These are phyloP conservation scores for Leishmania major DNA, from an alignment of 208 protist genomes.

Conservation along the genomic window DNA sequence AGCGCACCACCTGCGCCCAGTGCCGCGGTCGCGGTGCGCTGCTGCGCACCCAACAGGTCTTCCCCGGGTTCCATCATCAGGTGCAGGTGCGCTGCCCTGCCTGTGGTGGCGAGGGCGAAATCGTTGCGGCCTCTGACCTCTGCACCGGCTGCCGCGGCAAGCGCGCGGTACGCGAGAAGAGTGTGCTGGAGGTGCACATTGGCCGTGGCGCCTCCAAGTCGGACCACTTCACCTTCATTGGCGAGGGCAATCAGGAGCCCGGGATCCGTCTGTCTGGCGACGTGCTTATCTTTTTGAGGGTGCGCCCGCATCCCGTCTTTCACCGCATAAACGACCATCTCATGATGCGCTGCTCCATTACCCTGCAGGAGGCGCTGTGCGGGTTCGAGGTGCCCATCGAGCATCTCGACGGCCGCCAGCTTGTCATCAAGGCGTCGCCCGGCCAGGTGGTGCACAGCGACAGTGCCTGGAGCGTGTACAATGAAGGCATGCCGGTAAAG, in stretches of 20 bases:
- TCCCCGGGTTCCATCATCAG: slow-evolving; percentile 95
- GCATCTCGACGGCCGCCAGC: slow-evolving; percentile 87
- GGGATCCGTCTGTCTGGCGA: slow-evolving; percentile 92
- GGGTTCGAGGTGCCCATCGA: slow-evolving; percentile 89
- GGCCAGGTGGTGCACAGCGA: slow-evolving; percentile 84
- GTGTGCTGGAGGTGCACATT: slow-evolving; percentile 95
- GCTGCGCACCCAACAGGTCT: slow-evolving; percentile 90
- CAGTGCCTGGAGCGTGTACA: slow-evolving; percentile 66
- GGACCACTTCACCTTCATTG: slow-evolving; percentile 94
- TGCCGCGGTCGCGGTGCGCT: slow-evolving; percentile 94
- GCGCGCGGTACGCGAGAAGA: slow-evolving; percentile 89
- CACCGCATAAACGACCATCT: slow-evolving; percentile 93
- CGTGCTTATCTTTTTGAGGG: slow-evolving; percentile 95
- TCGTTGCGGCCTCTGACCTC: slow-evolving; percentile 79
- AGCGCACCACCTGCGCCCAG: slow-evolving; percentile 63
- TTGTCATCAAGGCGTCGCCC: slow-evolving; percentile 65
- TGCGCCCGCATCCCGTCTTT: slow-evolving; percentile 94
- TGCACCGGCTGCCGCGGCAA: slow-evolving; percentile 95
- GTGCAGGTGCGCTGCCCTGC: slow-evolving; percentile 85
- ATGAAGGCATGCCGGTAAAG: slow-evolving; percentile 91
- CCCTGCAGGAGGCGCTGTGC: slow-evolving; percentile 94
- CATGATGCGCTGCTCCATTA: slow-evolving; percentile 85
- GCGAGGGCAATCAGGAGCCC: slow-evolving; percentile 95
- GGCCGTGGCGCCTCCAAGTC: slow-evolving; percentile 93
- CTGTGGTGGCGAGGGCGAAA: slow-evolving; percentile 90